Evolutionary conservation across 257 asterid species (phyloP).

Genomic region (Buddleja alternifolia): DNA sequence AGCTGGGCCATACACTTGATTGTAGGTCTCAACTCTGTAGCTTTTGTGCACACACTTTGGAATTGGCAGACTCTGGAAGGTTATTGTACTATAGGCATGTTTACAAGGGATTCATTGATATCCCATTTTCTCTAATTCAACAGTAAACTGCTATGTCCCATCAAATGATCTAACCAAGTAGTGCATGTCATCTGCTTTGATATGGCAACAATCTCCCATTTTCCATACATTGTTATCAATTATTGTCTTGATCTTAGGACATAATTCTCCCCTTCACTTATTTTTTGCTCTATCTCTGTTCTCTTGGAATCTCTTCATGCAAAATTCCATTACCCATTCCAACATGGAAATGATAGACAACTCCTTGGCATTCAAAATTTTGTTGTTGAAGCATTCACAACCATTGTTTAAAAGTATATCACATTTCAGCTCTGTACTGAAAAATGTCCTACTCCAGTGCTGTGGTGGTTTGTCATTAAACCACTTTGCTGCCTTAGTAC

Average conservation of each 20-base stretch:
- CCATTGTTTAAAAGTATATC: constrained; percentile 12
- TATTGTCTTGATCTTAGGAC: background rate
- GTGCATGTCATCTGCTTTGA: background rate
- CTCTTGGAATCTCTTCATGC: background rate
- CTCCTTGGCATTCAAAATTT: background rate
- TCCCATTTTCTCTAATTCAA: no score
- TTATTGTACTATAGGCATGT: no score
- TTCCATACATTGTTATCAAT: background rate
- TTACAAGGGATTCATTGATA: no score
- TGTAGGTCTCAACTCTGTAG: no score
- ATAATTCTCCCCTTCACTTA: background rate
- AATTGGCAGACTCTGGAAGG: no score
- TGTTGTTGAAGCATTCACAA: constrained; percentile 7
- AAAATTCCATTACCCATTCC: background rate
- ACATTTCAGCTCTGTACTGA: background rate
- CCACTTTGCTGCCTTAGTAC: background rate
- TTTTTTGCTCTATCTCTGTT: background rate
- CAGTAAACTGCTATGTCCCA: no score
- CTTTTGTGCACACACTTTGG: no score
- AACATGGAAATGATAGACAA: background rate
- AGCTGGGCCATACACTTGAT: no score
- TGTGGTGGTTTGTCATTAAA: background rate
- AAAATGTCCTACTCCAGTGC: constrained; percentile 6
- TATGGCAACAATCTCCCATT: background rate
- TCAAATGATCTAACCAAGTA: no score